phyloP scores from a whole-genome alignment of 2,329 filamentous ascomycete species.

The Chaetomium sp. region DNA sequence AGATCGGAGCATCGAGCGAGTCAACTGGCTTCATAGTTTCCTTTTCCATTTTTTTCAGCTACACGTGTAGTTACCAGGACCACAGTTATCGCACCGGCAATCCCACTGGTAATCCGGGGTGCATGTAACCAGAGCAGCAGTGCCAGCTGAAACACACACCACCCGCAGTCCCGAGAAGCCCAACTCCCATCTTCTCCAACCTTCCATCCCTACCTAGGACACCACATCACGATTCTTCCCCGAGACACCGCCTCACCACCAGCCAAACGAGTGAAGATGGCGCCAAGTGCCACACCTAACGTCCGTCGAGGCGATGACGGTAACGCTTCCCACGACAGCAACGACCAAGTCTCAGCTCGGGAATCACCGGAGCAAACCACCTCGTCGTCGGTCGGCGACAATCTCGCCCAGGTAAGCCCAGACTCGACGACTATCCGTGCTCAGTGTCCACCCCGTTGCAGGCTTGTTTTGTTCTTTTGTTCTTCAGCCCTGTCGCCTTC shows the following conservation, averaged over 20 bases:
- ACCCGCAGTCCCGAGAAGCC: no score
- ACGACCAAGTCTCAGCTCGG: not conserved
- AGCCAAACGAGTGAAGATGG: not conserved
- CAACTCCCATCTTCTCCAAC: no score
- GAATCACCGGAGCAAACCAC: constrained; percentile 4
- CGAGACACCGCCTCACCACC: not conserved
- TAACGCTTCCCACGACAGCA: not conserved
- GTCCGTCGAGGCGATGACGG: not conserved
- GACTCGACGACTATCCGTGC: not conserved
- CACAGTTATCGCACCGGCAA: no score
- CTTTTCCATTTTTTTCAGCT: no score
- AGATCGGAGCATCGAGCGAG: no score
- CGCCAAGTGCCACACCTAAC: not conserved
- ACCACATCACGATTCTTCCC: not conserved
- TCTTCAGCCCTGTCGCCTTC: constrained; percentile 9
- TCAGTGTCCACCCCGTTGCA: constrained; percentile 1
- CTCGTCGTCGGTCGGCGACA: constrained; percentile 12
- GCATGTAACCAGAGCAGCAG: no score
- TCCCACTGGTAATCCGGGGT: no score
- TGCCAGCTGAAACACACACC: no score
- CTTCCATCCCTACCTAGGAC: no score
- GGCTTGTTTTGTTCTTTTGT: constrained; percentile 3
- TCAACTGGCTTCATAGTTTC: no score
- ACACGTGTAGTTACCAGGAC: no score
- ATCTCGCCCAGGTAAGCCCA: constrained; percentile 20